Base-by-base conservation (phyloP, 2,329 filamentous ascomycete species). In the Fusarium albidum region DNA sequence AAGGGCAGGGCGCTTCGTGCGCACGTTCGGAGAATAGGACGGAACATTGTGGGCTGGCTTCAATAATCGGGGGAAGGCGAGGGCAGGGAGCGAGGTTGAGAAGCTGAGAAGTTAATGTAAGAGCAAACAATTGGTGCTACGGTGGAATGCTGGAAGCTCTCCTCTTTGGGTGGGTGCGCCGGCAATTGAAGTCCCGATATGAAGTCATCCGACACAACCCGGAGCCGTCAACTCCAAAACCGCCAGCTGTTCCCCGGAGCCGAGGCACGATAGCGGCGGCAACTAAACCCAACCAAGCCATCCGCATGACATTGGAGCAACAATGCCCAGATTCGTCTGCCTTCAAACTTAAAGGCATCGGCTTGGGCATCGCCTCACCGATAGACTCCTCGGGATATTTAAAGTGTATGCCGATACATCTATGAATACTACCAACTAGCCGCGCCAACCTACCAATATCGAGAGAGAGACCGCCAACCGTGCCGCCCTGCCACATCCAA, bases 141-240 rank as follows among this genome's bases (percentile, higher is more conserved):
- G 48, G 42, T 21, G 26, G 29, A 55, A 54, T 57, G n/a, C n/a
- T n/a, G n/a, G 40, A 6, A 31, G 27, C 25, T 42, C 21, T 21
- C 21, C 15, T 25, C 25, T 42, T 18, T 42, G 6, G 26, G 11
- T 34, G 46, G 55, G 57, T 49, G 50, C 49, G 32, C 48, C 61
- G 63, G 61, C 55, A 66, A 59, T 62, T 49, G 43, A 56, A 57
- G 52, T 57, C 63, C 54, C 49, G 35, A 43, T 49, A 65, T 65
- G 63, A 64, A 68, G 66, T 66, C 66, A 69, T 68, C 67, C 66
- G 67, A 67, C 51, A 64, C 43, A 67, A 69, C 58, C 67, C 67
- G 67, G 57, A 60, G 52, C 60, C 64, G 60, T 49, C 44, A 50
- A 21, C 41, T 54, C 52, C 39, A 59, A 21, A 21, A 21, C 60